phyloP scores from a whole-genome alignment of 176 grass and related monocot species.

The Olyra latifolia region DNA sequence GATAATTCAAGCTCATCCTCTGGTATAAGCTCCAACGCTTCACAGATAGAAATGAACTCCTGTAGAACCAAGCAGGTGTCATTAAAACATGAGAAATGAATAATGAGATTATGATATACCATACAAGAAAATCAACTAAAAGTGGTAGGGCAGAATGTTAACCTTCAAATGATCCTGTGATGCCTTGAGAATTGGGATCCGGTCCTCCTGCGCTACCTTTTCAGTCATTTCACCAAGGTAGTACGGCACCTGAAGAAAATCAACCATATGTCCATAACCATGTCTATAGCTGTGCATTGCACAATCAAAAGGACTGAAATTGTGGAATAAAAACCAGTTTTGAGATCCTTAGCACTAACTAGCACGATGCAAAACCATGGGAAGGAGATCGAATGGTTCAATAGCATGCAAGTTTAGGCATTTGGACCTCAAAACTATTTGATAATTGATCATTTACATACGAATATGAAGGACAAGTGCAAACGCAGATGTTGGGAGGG shows the following conservation, averaged over 20 bases:
- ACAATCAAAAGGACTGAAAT: background rate
- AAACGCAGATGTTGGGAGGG: background rate
- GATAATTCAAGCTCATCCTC: slow-evolving; percentile 59
- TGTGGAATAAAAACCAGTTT: background rate
- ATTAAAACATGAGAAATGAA: slow-evolving; percentile 3
- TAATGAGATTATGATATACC: background rate
- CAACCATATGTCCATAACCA: background rate
- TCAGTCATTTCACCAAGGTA: slow-evolving; percentile 83
- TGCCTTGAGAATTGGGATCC: slow-evolving; percentile 51
- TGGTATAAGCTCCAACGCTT: slow-evolving; percentile 79
- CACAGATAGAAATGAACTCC: slow-evolving; percentile 87
- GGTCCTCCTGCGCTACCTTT: slow-evolving; percentile 60
- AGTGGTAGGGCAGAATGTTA: background rate
- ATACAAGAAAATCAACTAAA: background rate
- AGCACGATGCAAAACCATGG: background rate
- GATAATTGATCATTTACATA: background rate
- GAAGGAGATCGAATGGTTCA: background rate
- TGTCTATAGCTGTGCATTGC: background rate
- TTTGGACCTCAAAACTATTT: background rate
- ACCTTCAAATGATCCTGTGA: slow-evolving; percentile 90
- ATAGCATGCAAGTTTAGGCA: background rate
- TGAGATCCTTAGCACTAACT: background rate
- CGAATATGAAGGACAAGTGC: slow-evolving; percentile 32
- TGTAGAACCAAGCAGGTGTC: slow-evolving; percentile 3
- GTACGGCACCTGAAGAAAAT: slow-evolving; percentile 59